phyloP scores from a whole-genome alignment of 805 yeast species.

The Zygosaccharomyces bailii region DNA sequence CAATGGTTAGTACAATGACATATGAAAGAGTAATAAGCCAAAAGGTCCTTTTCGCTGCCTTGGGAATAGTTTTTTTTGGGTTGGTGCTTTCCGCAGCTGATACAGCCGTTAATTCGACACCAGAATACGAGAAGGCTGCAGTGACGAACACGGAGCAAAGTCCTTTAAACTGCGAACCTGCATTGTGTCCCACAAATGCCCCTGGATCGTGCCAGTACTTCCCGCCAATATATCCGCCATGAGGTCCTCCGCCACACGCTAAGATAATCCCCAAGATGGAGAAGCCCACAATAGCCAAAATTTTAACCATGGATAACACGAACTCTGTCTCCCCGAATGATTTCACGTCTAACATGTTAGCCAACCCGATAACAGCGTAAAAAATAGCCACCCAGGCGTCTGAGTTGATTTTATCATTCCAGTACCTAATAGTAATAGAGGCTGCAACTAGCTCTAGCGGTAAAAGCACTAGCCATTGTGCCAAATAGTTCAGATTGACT shows the following conservation, averaged over 20 bases:
- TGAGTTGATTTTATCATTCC: constrained; percentile 48
- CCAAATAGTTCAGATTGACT: constrained; percentile 50
- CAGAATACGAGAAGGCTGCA: constrained; percentile 75
- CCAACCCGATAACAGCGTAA: constrained; percentile 44
- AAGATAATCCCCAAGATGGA: constrained; percentile 46
- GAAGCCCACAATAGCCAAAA: constrained; percentile 47
- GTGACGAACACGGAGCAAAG: constrained; percentile 69
- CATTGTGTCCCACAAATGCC: constrained; percentile 42
- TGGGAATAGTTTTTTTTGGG: constrained; percentile 60
- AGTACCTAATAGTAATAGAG: constrained; percentile 53
- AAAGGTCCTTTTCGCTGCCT: constrained; percentile 76
- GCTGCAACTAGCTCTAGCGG: constrained; percentile 62
- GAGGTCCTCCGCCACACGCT: constrained; percentile 54
- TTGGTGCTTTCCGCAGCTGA: constrained; percentile 75
- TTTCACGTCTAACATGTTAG: constrained; percentile 52
- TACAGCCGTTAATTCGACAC: constrained; percentile 69
- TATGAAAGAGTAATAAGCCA: constrained; percentile 77
- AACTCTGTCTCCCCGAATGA: constrained; percentile 59
- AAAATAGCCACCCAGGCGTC: constrained; percentile 62
- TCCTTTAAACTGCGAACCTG: constrained; percentile 48
- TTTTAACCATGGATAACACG: constrained; percentile 45
- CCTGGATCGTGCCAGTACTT: constrained; percentile 55
- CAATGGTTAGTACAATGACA: constrained; percentile 52
- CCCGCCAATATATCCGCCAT: constrained; percentile 47
- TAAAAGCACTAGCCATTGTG: constrained; percentile 54